These are phyloP conservation scores for Eucalyptus cladocalyx DNA, from an alignment of 345 rosid genomes.

Conservation along the genomic window DNA sequence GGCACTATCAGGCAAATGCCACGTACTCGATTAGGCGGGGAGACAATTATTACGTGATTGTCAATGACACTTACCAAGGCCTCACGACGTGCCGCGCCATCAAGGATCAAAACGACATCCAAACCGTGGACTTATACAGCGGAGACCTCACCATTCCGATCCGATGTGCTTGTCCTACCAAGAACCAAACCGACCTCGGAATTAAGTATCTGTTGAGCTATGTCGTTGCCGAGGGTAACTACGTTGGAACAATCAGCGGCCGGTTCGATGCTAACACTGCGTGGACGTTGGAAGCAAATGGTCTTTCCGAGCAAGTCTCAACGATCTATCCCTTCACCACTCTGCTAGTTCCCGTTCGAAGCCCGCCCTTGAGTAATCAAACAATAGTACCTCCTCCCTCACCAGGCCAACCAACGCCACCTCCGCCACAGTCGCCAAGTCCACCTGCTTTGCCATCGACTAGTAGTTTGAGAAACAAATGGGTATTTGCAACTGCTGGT, in stretches of 20 bases:
- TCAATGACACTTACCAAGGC: constrained; percentile 16
- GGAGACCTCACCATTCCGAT: constrained; percentile 7
- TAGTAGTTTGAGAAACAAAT: constrained; percentile 1
- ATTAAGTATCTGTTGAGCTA: constrained; percentile 36
- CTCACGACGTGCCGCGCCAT: constrained; percentile 18
- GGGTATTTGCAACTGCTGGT: constrained; percentile 1
- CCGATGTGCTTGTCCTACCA: constrained; percentile 65
- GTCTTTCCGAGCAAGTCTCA: constrained; percentile 4
- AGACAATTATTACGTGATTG: constrained; percentile 6
- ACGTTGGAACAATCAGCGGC: constrained; percentile 3
- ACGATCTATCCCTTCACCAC: constrained; percentile 35
- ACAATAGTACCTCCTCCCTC: constrained; percentile 12
- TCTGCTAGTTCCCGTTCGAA: constrained; percentile 32
- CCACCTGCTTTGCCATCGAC: background rate
- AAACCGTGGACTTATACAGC: background rate
- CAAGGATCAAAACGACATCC: constrained; percentile 3
- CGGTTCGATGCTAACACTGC: constrained; percentile 20
- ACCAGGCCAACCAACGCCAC: background rate
- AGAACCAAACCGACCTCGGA: constrained; percentile 20
- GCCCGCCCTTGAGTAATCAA: constrained; percentile 16
- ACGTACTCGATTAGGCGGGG: constrained; percentile 4
- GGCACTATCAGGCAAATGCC: constrained; percentile 25
- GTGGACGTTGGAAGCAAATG: constrained; percentile 28
- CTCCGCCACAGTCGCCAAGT: background rate
- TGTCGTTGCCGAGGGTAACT: constrained; percentile 11